Base-by-base conservation (phyloP, 2,329 filamentous ascomycete genomes). In the Botrytis aclada region DNA sequence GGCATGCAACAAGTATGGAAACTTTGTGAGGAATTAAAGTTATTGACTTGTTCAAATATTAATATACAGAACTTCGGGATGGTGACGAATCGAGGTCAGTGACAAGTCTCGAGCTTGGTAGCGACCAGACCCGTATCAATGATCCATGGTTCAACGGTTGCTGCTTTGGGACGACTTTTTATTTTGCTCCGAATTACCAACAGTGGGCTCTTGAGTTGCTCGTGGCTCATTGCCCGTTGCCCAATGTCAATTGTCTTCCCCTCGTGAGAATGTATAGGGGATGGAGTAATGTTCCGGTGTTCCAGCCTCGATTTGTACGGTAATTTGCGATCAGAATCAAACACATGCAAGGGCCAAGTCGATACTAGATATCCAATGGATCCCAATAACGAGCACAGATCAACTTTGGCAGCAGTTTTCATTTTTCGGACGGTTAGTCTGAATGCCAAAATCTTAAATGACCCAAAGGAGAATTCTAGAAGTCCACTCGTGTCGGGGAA, bases 291-390 rank as follows among this genome's bases (percentile, higher is more conserved):
- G 25, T 29, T 25, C 34, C 34, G 34, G 34, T 67, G 64, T 51
- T 20, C 43, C 64, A 66, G 45, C 47, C 64, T 66, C 18, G 14
- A 66, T 66, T 66, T n/a, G 45, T 39, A 29, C 29, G 25, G 45
- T n/a, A 54, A 67, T 67, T 67, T 67, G 58, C 34, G 25, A 61
- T 56, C 64, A 39, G 9, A 67, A 67, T 41, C 47, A 67, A 67
- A 67, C 45, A 39, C n/a, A 56, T 56, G 34, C 64, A 67, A 39
- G 45, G 64, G 64, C 45, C 64, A 16, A 67, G 47, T 25, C 29
- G 34, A 67, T 61, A 32, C 54, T 32, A 9, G 29, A 29, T 34
- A 41, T 39, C 47, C 47, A 67, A 41, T 56, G 61, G n/a, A 32
- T 45, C n/a, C 61, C 39, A 64, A 64, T 45, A 64, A 61, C 14